These are phyloP conservation scores for Suillus subaureus DNA, from an alignment of 768 basidiomycete genomes.

Conservation along the genomic window DNA sequence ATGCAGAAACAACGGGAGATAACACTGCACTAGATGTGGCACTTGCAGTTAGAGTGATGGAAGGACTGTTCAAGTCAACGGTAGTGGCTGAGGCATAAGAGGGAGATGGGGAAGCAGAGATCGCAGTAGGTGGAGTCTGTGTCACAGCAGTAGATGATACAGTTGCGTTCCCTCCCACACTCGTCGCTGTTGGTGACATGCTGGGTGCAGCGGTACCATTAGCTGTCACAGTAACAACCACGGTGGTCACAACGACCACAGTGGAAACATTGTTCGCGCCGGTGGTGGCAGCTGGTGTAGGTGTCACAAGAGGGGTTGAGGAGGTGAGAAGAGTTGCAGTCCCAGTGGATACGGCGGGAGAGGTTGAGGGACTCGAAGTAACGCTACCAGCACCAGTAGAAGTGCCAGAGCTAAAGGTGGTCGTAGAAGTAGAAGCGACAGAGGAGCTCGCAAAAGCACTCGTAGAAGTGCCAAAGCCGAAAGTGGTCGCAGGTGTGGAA, in stretches of 20 bases:
- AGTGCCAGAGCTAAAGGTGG: not conserved
- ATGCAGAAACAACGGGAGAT: not conserved
- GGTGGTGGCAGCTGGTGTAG: slow-evolving; percentile 7
- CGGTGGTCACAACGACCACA: slow-evolving; percentile 12
- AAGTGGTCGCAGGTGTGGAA: not conserved
- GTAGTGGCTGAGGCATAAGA: slow-evolving; percentile 10
- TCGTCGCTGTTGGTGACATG: not conserved
- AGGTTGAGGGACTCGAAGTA: not conserved
- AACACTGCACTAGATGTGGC: not conserved
- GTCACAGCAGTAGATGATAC: not conserved
- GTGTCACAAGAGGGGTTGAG: slow-evolving; percentile 1
- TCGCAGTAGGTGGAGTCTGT: not conserved
- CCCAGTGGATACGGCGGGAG: not conserved
- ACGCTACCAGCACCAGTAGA: not conserved
- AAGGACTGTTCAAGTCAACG: slow-evolving; percentile 13
- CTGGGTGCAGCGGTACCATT: not conserved
- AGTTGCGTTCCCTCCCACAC: not conserved
- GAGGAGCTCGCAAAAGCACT: too few relatives aligned
- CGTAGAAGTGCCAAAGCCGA: not conserved
- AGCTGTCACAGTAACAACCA: slow-evolving; percentile 13
- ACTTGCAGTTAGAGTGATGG: not conserved
- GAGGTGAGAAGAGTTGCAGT: not conserved
- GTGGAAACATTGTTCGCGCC: slow-evolving; percentile 8
- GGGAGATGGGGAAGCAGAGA: slow-evolving; percentile 3
- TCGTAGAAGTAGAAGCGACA: not conserved